A percentile compares a stretch with the other conserved stretches of the same genome.
These are phyloP conservation scores for Acanthamoeba lenticulata DNA, from an alignment of 208 protist genomes.

Conservation along the genomic window DNA sequence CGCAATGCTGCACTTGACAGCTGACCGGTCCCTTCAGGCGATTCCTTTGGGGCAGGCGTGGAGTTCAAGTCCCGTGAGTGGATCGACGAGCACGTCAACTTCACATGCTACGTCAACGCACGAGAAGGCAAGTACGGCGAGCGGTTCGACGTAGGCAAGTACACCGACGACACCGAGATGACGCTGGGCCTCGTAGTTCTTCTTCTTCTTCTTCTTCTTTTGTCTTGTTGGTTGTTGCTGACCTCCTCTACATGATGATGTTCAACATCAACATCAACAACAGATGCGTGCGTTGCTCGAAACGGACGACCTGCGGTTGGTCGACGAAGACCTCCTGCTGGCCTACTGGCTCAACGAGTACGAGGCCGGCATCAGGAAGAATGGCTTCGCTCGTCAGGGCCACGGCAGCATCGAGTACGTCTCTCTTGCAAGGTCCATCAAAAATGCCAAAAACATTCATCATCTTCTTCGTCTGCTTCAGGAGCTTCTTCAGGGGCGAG, in stretches of 20 bases:
- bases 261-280: background rate
- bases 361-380: background rate
- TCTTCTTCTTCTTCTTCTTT: background rate
- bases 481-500: background rate
- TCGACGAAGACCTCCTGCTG: background rate
- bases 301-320: background rate
- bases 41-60: background rate
- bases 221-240: background rate
- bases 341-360: slow-evolving; percentile 4
- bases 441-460: background rate
- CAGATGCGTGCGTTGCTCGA: background rate
- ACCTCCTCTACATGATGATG: background rate
- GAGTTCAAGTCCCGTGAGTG: slow-evolving; percentile 60
- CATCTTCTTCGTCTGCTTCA: background rate
- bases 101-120: background rate
- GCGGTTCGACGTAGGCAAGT: background rate
- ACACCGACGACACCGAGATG: slow-evolving; percentile 51
- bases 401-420: slow-evolving; percentile 19
- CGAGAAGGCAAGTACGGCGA: slow-evolving; percentile 2
- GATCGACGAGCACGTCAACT: slow-evolving; percentile 17
- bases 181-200: background rate
- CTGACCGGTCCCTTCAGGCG: background rate
- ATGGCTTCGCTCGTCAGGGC: background rate
- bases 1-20: background rate
- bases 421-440: background rate